Conservation (phyloP, 192 early-diverging fungal genomes). For the Powellomyces hirtus region DNA sequence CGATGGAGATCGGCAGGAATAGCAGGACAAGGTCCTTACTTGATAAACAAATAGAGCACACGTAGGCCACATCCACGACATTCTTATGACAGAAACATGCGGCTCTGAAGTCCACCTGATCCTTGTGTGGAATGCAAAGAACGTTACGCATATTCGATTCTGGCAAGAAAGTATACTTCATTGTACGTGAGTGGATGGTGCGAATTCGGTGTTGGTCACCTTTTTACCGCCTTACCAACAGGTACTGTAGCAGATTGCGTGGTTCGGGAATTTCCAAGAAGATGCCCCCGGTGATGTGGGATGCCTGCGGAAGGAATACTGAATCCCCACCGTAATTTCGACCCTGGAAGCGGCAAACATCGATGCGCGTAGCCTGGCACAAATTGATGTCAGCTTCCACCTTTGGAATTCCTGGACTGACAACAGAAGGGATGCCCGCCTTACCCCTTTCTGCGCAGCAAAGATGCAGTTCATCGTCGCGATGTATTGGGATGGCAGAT, state of each 20-base stretch:
- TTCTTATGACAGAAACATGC: slow-evolving; percentile 97
- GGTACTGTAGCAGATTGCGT: slow-evolving; percentile 73
- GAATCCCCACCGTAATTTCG: slow-evolving; percentile 59
- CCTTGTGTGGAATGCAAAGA: slow-evolving; percentile 70
- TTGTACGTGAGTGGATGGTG: not conserved
- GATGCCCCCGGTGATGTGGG: slow-evolving; percentile 82
- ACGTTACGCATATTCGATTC: slow-evolving; percentile 72
- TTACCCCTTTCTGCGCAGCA: slow-evolving; percentile 85
- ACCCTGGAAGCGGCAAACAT: slow-evolving; percentile 77
- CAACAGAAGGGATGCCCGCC: not conserved
- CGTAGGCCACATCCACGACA: slow-evolving; percentile 89
- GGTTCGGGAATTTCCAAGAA: slow-evolving; percentile 73
- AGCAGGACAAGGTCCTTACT: slow-evolving; percentile 51
- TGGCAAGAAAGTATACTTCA: slow-evolving; percentile 74
- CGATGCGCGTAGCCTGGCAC: slow-evolving; percentile 76
- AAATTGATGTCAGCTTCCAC: not conserved
- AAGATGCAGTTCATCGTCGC: slow-evolving; percentile 98
- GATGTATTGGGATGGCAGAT: slow-evolving; percentile 88
- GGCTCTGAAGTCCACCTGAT: slow-evolving; percentile 88
- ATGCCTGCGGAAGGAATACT: slow-evolving; percentile 90
- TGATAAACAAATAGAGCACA: slow-evolving; percentile 97
- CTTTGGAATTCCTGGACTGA: not conserved
- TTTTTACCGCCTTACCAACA: slow-evolving; percentile 67
- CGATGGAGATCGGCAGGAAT: not conserved
- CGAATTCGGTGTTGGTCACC: not conserved